Evolutionary conservation across 352 stramenopile species (phyloP).

Genomic region (Phytopythium sindhum): DNA sequence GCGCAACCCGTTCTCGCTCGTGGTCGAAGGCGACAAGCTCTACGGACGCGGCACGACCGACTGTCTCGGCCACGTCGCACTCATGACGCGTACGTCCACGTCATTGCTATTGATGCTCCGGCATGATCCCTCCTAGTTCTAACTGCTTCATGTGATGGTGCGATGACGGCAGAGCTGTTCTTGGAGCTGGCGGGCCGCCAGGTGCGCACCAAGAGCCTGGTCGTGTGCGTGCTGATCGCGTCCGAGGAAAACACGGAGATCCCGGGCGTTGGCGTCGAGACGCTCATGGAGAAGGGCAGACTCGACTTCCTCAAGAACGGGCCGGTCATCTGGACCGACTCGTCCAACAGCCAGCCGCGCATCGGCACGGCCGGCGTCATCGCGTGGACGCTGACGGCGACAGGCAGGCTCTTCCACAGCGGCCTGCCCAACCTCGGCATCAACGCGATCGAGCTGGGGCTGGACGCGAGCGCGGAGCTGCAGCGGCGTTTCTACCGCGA

Average conservation of each 20-base stretch:
- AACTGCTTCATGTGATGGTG: not conserved
- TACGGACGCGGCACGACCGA: constrained; percentile 87
- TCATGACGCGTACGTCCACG: constrained; percentile 50
- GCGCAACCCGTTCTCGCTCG: constrained; percentile 77
- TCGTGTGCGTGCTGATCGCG: constrained; percentile 83
- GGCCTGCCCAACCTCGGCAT: constrained; percentile 77
- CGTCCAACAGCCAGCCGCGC: constrained; percentile 83
- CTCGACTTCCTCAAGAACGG: constrained; percentile 88
- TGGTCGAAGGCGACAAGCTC: constrained; percentile 81
- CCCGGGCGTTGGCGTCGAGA: constrained; percentile 75
- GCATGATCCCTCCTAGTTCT: not conserved
- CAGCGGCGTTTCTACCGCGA: constrained; percentile 84
- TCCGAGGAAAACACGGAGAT: constrained; percentile 69
- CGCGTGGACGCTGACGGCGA: constrained; percentile 79
- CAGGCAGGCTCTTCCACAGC: constrained; percentile 85
- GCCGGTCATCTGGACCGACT: constrained; percentile 86
- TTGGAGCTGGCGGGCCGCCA: constrained; percentile 51
- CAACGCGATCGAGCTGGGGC: constrained; percentile 77
- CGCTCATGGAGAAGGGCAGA: constrained; percentile 66
- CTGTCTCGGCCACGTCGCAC: constrained; percentile 84
- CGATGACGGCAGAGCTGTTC: constrained; percentile 25
- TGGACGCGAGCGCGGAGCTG: constrained; percentile 66
- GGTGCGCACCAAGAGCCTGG: constrained; percentile 46
- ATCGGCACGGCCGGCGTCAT: constrained; percentile 78
- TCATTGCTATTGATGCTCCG: not conserved